These are phyloP conservation scores for Diaporthe sp. DNA, from an alignment of 2,329 filamentous ascomycete species.

Conservation along the genomic window DNA sequence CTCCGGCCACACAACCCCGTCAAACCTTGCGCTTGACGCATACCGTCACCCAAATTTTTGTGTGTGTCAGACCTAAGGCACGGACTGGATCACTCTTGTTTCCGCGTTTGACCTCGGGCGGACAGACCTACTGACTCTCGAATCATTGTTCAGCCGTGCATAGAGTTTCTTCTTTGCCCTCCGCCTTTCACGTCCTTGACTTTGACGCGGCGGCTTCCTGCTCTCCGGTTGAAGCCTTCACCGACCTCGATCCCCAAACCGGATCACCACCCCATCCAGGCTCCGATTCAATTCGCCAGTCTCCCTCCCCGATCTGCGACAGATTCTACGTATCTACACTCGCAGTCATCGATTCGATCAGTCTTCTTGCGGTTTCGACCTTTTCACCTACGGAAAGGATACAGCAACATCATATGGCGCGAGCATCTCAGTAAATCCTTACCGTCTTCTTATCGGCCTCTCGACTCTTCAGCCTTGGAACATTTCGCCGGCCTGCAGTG, in stretches of 20 bases:
- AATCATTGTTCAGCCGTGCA: slow-evolving; percentile 27
- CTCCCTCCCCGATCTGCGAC: background rate
- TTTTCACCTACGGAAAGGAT: slow-evolving; percentile 16
- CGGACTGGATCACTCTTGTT: slow-evolving; percentile 24
- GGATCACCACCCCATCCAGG: background rate
- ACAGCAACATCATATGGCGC: slow-evolving; percentile 48
- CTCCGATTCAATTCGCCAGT: slow-evolving; percentile 28
- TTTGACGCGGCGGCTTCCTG: background rate
- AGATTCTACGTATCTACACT: slow-evolving; percentile 10
- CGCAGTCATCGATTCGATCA: slow-evolving; percentile 22
- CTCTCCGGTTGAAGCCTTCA: background rate
- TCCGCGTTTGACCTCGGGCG: slow-evolving; percentile 1
- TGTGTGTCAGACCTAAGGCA: slow-evolving; percentile 30
- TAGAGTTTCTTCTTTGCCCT: slow-evolving; percentile 11
- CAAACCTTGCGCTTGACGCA: slow-evolving; percentile 28
- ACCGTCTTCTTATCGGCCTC: slow-evolving; percentile 38
- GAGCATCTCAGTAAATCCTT: slow-evolving; percentile 47
- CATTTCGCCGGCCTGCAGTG: slow-evolving; percentile 41
- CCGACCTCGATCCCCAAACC: background rate
- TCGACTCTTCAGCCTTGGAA: slow-evolving; percentile 52
- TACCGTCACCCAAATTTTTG: slow-evolving; percentile 17
- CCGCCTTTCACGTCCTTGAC: background rate
- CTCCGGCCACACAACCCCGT: slow-evolving; percentile 14
- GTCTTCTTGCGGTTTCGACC: background rate
- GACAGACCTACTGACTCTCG: slow-evolving; percentile 29